phyloP scores from a whole-genome alignment of 75 land plant genomes.

The Cunninghamia lanceolata region DNA sequence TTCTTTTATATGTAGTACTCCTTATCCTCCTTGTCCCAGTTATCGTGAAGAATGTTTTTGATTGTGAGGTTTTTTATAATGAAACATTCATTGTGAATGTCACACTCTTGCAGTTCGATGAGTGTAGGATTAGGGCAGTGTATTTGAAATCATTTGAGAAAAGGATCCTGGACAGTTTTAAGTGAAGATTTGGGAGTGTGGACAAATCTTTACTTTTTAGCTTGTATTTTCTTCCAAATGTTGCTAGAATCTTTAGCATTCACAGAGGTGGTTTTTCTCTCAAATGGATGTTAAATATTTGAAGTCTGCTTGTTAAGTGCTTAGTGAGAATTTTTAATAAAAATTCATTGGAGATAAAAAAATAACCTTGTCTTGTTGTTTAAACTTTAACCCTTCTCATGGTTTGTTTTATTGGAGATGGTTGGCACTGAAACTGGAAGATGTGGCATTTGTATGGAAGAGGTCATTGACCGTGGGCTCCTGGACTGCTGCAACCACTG shows the following conservation, averaged over 20 bases:
- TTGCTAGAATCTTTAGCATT: not conserved
- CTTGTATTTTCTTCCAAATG: not conserved
- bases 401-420: slow-evolving; percentile 22
- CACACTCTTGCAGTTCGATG: not conserved
- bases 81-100: not conserved
- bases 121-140: not conserved
- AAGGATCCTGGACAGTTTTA: not conserved
- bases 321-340: not conserved
- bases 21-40: not conserved
- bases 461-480: slow-evolving; percentile 65
- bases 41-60: not conserved
- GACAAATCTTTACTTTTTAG: not conserved
- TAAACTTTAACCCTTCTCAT: slow-evolving; percentile 8
- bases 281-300: not conserved
- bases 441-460: slow-evolving; percentile 71
- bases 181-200: not conserved
- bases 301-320: not conserved
- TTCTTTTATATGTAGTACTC: not conserved
- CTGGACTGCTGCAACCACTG: slow-evolving; percentile 70
- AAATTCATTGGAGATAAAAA: not conserved
- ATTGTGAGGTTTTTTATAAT: not conserved
- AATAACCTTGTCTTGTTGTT: not conserved
- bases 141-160: not conserved
- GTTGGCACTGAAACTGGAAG: slow-evolving; percentile 30
- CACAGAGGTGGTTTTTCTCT: not conserved